Percentiles rank a stretch among this genome's conserved stretches.
Evolutionary conservation across 768 basidiomycete genomes (phyloP).

Genomic region (Postia placenta): DNA sequence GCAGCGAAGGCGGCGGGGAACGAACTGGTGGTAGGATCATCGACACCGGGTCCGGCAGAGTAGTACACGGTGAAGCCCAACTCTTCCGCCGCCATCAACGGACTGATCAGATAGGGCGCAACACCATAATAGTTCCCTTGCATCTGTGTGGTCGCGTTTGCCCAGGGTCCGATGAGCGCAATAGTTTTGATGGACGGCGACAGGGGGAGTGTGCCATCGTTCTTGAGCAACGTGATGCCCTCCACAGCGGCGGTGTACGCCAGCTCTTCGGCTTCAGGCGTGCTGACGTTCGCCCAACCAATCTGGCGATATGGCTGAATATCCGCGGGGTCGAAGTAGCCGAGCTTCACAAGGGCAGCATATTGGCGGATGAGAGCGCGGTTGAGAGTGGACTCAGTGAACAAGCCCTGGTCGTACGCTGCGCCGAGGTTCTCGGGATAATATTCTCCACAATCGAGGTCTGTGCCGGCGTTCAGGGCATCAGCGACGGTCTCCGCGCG

Average conservation of each 20-base stretch:
- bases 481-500: slow-evolving; percentile 43
- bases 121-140: slow-evolving; percentile 53
- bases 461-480: slow-evolving; percentile 28
- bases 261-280: slow-evolving; percentile 38
- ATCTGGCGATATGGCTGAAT: slow-evolving; percentile 47
- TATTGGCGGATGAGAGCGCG: slow-evolving; percentile 41
- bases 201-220: slow-evolving; percentile 54
- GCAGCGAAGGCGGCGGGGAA: slow-evolving; percentile 48
- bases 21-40: slow-evolving; percentile 22
- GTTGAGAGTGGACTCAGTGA: slow-evolving; percentile 39
- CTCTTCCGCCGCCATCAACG: slow-evolving; percentile 39
- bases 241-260: slow-evolving; percentile 47
- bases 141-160: slow-evolving; percentile 48
- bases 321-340: slow-evolving; percentile 49
- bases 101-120: slow-evolving; percentile 51
- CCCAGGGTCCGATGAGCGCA: slow-evolving; percentile 56
- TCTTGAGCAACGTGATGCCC: slow-evolving; percentile 58
- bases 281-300: slow-evolving; percentile 42
- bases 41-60: slow-evolving; percentile 36
- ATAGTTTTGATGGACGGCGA: slow-evolving; percentile 37
- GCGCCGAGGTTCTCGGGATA: slow-evolving; percentile 39
- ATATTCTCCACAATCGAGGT: slow-evolving; percentile 48
- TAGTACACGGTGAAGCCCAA: slow-evolving; percentile 43
- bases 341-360: slow-evolving; percentile 48
- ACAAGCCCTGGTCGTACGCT: slow-evolving; percentile 42